Evolutionary conservation across 1,284 basidiomycete species (phyloP).

Genomic region (Mycosarcoma mackinlayi): DNA sequence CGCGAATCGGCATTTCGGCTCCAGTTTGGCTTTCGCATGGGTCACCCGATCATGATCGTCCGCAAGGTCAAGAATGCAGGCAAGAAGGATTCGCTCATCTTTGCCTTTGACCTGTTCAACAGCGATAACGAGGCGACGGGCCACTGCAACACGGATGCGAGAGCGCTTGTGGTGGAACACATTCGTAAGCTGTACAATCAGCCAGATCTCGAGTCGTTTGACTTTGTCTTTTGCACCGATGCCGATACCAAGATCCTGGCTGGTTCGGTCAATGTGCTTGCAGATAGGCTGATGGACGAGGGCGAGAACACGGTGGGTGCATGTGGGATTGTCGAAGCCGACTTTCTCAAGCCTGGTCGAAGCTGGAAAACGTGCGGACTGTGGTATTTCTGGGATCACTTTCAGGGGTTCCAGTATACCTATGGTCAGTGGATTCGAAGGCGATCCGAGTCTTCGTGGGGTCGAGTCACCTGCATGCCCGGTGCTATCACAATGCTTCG

Average conservation of each 20-base stretch:
- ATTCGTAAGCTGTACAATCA: slow-evolving; percentile 23
- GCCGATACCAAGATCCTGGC: slow-evolving; percentile 39
- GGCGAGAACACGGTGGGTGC: slow-evolving; percentile 32
- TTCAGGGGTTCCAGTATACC: slow-evolving; percentile 37
- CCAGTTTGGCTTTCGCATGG: slow-evolving; percentile 25
- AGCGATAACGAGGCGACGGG: slow-evolving; percentile 31
- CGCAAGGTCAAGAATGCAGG: slow-evolving; percentile 37
- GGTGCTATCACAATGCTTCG: slow-evolving; percentile 37
- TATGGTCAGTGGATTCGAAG: slow-evolving; percentile 38
- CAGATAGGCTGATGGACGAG: slow-evolving; percentile 27
- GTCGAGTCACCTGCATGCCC: slow-evolving; percentile 35
- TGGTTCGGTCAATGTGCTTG: slow-evolving; percentile 25
- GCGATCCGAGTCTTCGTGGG: slow-evolving; percentile 30
- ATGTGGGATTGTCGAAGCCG: slow-evolving; percentile 33
- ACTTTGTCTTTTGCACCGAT: slow-evolving; percentile 36
- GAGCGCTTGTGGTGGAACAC: slow-evolving; percentile 25
- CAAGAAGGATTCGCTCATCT: slow-evolving; percentile 44
- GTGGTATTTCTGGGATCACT: slow-evolving; percentile 41
- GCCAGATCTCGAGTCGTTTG: slow-evolving; percentile 22
- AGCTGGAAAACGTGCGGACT: slow-evolving; percentile 17
- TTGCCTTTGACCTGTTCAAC: slow-evolving; percentile 41
- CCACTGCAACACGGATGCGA: slow-evolving; percentile 23
- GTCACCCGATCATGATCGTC: slow-evolving; percentile 27
- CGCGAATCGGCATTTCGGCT: slow-evolving; percentile 30
- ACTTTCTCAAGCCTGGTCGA: slow-evolving; percentile 22